A percentile compares a stretch with the other conserved stretches of the same genome.
Evolutionary conservation across 257 asterid species (phyloP).

Genomic region (Fraxinus excelsior): DNA sequence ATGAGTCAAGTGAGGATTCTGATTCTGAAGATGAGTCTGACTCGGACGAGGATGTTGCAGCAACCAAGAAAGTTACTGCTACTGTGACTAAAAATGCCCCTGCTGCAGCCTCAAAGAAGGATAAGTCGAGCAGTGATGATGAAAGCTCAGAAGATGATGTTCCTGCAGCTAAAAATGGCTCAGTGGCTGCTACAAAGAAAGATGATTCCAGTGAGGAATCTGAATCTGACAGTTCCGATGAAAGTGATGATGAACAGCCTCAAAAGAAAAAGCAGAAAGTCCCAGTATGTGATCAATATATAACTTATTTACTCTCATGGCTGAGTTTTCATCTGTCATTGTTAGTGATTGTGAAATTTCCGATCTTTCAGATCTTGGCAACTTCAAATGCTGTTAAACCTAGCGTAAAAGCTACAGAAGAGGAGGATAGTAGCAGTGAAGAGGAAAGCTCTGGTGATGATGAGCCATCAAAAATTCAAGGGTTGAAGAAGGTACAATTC

Average conservation of each 20-base stretch:
- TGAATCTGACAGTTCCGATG: slow-evolving; percentile 50
- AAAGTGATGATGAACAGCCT: slow-evolving; percentile 55
- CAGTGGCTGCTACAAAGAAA: slow-evolving; percentile 21
- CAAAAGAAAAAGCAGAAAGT: slow-evolving; percentile 50
- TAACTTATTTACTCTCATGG: not conserved
- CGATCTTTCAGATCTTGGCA: slow-evolving; percentile 18
- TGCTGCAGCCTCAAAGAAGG: slow-evolving; percentile 31
- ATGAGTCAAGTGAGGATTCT: slow-evolving; percentile 41
- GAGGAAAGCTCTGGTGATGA: slow-evolving; percentile 43
- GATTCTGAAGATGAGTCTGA: slow-evolving; percentile 36
- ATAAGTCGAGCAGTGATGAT: slow-evolving; percentile 19
- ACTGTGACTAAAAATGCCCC: slow-evolving; percentile 26
- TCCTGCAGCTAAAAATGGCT: slow-evolving; percentile 13
- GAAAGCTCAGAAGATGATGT: slow-evolving; percentile 39
- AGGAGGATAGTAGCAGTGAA: slow-evolving; percentile 34
- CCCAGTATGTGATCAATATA: slow-evolving; percentile 20
- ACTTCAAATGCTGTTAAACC: slow-evolving; percentile 18
- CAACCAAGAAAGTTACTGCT: slow-evolving; percentile 30
- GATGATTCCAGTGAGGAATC: slow-evolving; percentile 35
- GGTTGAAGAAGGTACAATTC: slow-evolving; percentile 19
- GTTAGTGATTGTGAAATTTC: not conserved
- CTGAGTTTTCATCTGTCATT: not conserved
- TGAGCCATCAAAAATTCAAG: slow-evolving; percentile 14
- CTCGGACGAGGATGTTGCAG: slow-evolving; percentile 38
- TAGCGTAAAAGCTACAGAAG: slow-evolving; percentile 14